Conservation (phyloP, 2,329 filamentous ascomycete species). For the Fusarium pseudoanthophilum region DNA sequence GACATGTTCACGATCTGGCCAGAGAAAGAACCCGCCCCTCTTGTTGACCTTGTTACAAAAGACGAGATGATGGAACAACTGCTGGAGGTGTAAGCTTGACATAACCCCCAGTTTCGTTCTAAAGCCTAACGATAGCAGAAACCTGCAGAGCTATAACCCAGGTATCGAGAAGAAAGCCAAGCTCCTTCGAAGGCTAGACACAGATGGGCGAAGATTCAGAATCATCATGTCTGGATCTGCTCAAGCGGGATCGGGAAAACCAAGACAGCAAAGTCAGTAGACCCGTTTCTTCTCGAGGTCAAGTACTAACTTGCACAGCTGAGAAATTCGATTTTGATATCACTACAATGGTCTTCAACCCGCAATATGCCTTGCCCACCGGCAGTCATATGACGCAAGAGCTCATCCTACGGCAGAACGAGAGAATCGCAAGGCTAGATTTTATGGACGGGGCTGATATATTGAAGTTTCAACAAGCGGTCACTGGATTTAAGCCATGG, state of each 20-base stretch:
- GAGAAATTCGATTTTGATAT: constrained; percentile 50
- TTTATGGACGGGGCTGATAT: constrained; percentile 44
- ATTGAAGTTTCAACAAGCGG: constrained; percentile 49
- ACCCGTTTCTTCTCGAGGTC: neutral
- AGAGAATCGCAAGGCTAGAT: constrained; percentile 46
- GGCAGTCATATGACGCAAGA: constrained; percentile 35
- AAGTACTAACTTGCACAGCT: constrained; percentile 32
- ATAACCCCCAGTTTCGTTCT: too few species aligned
- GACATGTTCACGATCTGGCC: constrained; percentile 48
- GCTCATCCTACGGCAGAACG: constrained; percentile 46
- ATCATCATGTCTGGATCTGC: constrained; percentile 42
- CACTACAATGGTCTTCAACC: constrained; percentile 42
- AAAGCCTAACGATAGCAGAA: constrained; percentile 22
- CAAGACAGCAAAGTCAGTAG: constrained; percentile 39
- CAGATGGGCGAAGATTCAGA: constrained; percentile 43
- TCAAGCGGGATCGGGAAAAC: constrained; percentile 29
- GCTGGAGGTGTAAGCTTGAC: constrained; percentile 40
- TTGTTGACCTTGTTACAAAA: constrained; percentile 47
- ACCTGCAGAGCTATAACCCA: constrained; percentile 30
- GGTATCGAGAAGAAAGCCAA: constrained; percentile 41
- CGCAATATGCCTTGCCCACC: constrained; percentile 45
- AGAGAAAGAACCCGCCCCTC: constrained; percentile 40
- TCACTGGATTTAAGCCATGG: constrained; percentile 49
- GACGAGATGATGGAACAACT: constrained; percentile 51
- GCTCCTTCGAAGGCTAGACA: constrained; percentile 44